Base-by-base conservation (phyloP, 768 basidiomycete genomes). In the Termitomyces sp. region DNA sequence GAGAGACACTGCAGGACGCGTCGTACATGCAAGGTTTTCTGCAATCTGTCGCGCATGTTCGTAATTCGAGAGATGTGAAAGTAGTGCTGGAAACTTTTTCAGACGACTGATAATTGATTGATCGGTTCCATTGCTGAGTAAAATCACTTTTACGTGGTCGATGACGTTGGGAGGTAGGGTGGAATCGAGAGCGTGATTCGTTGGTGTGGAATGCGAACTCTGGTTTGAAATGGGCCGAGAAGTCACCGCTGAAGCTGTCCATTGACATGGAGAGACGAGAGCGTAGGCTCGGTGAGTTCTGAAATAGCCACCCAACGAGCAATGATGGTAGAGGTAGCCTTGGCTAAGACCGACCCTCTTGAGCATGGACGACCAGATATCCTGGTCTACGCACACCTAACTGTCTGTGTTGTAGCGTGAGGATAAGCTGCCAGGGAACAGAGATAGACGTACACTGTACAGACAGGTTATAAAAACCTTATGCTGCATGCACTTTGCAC, bases 281-380 rank as follows among this genome's bases (percentile, higher is more conserved):
- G 32, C 47, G 7, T 46, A 53, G 48, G 57, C 31, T 59, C 47
- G 54, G 50, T 46, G 55, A 32, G 53, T 57, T 44, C 56, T 46
- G 50, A 42, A 51, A 46, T 58, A 66, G 64, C 54, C 56, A 53
- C 58, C 52, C 41, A 66, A 61, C 65, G 67, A 22, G 65, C 67
- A 59, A 62, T 70, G 71, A 61, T 73, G 76, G 63, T 78, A 74
- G 70, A 81, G 69, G 73, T 77, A 76, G 71, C 79, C 81, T 74
- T 72, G 76, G 71, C 77, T 72, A 72, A 79, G 74, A 67, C 77
- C 71, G 67, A 74, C 78, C 74, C 80, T 81, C 82, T 80, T 83
- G 73, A 84, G 86, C 87, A 89, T 89, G 82, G 82, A 84, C 84
- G 83, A 79, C 76, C 78, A 77, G 78, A 66, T 52, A 64, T 69